phyloP scores from a whole-genome alignment of 2,329 filamentous ascomycete species.

The Annulohypoxylon truncatum region DNA sequence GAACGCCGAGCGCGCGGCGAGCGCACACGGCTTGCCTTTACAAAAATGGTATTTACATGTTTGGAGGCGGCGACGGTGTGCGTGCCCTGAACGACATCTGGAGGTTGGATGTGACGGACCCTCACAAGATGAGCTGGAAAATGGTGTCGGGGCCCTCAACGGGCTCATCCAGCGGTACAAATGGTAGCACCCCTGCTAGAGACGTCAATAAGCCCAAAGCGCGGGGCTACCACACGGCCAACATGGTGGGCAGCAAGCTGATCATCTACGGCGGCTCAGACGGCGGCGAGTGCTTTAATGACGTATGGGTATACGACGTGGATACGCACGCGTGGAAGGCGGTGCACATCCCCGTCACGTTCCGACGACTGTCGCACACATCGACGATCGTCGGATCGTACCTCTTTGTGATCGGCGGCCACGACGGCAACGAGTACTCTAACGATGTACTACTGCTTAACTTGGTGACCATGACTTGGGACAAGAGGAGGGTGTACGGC shows the following conservation, averaged over 20 bases:
- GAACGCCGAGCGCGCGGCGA: slow-evolving; percentile 69
- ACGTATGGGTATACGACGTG: slow-evolving; percentile 79
- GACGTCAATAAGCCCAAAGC: slow-evolving; percentile 66
- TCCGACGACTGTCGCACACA: slow-evolving; percentile 74
- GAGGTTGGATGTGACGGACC: slow-evolving; percentile 76
- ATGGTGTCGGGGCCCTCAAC: slow-evolving; percentile 63
- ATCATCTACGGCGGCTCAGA: slow-evolving; percentile 78
- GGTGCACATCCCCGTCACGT: slow-evolving; percentile 70
- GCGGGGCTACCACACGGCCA: slow-evolving; percentile 77
- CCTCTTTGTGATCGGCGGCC: slow-evolving; percentile 76
- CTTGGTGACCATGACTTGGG: slow-evolving; percentile 80
- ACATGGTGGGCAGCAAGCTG: slow-evolving; percentile 78
- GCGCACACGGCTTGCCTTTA: slow-evolving; percentile 79
- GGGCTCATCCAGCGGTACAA: slow-evolving; percentile 9
- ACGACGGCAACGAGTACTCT: slow-evolving; percentile 76
- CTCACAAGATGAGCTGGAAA: slow-evolving; percentile 75
- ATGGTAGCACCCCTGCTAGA: slow-evolving; percentile 28
- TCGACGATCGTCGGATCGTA: slow-evolving; percentile 77
- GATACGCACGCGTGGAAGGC: slow-evolving; percentile 69
- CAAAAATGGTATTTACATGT: slow-evolving; percentile 78
- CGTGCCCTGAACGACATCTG: slow-evolving; percentile 77
- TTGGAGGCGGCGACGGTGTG: slow-evolving; percentile 77
- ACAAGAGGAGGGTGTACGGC: slow-evolving; percentile 73
- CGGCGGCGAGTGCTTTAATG: slow-evolving; percentile 77
- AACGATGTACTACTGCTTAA: slow-evolving; percentile 77